Percentiles rank a stretch among this genome's conserved stretches.
Conservation (phyloP, 2,329 filamentous ascomycete species). For the Didymella keratinophila region DNA sequence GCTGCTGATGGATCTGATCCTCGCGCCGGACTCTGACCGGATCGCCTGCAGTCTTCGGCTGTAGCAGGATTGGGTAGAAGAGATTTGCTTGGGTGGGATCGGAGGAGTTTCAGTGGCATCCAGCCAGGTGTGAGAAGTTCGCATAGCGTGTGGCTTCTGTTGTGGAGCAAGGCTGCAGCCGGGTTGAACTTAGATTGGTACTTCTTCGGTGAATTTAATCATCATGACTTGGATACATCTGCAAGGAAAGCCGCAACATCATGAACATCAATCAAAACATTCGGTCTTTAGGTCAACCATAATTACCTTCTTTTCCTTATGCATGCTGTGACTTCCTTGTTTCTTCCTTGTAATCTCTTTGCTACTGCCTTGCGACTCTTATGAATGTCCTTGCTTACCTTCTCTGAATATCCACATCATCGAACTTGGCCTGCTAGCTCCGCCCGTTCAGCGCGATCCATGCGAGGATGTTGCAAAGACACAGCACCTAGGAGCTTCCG, state of each 20-base stretch:
- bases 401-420: neutral
- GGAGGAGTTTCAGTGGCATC: conserved; percentile 8
- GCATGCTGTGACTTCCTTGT: neutral
- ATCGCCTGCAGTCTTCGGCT: conserved; percentile 15
- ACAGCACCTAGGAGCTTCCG: too few relatives aligned
- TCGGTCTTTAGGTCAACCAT: conserved; percentile 2
- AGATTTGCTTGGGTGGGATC: conserved; percentile 6
- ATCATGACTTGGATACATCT: neutral
- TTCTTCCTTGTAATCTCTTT: neutral
- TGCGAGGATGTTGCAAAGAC: too few relatives aligned
- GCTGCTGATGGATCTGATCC: conserved; percentile 10
- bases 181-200: neutral
- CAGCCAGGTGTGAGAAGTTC: conserved; percentile 10
- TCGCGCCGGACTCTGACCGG: conserved; percentile 11
- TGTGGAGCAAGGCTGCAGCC: conserved; percentile 1
- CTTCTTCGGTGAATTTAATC: neutral
- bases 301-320: neutral
- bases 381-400: neutral
- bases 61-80: conserved; percentile 16
- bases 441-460: neutral
- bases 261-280: neutral
- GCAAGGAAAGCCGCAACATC: neutral
- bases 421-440: neutral
- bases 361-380: neutral
- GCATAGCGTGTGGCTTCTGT: conserved; percentile 6